phyloP scores from a whole-genome alignment of 495 filamentous ascomycete species.

The Aspergillus bridgeri region DNA sequence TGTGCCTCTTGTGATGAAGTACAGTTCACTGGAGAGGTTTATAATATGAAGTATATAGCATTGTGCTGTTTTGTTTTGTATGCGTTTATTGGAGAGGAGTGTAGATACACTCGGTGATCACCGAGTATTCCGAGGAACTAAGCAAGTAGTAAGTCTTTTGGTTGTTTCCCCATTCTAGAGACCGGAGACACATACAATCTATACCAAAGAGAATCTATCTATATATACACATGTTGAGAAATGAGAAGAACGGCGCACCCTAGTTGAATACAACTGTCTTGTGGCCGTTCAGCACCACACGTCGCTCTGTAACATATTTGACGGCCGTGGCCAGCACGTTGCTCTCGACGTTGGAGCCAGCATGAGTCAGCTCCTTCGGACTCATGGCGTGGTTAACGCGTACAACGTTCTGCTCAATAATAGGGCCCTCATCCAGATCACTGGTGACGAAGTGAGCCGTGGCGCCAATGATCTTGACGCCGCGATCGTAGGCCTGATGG shows the following conservation, averaged over 20 bases:
- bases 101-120: too few relatives aligned
- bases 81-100: too few relatives aligned
- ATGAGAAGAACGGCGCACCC: neutral
- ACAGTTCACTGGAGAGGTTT: too few relatives aligned
- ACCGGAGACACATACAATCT: neutral
- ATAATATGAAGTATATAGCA: too few relatives aligned
- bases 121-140: too few relatives aligned
- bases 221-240: neutral
- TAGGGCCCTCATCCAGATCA: slow-evolving; percentile 72
- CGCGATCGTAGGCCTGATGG: slow-evolving; percentile 73
- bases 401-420: slow-evolving; percentile 73
- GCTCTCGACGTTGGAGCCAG: slow-evolving; percentile 72
- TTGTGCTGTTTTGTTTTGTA: too few relatives aligned
- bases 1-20: too few relatives aligned
- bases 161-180: neutral
- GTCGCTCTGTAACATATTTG: slow-evolving; percentile 68
- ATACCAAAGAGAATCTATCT: neutral
- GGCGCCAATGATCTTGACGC: slow-evolving; percentile 77
- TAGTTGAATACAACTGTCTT: slow-evolving; percentile 72
- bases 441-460: slow-evolving; percentile 75
- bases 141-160: neutral
- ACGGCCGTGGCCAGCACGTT: slow-evolving; percentile 69
- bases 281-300: slow-evolving; percentile 66
- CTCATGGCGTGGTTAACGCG: slow-evolving; percentile 67
- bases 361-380: slow-evolving; percentile 65